Conservation (phyloP, 1,284 basidiomycete species). For the Cystobasidium pallidum region DNA sequence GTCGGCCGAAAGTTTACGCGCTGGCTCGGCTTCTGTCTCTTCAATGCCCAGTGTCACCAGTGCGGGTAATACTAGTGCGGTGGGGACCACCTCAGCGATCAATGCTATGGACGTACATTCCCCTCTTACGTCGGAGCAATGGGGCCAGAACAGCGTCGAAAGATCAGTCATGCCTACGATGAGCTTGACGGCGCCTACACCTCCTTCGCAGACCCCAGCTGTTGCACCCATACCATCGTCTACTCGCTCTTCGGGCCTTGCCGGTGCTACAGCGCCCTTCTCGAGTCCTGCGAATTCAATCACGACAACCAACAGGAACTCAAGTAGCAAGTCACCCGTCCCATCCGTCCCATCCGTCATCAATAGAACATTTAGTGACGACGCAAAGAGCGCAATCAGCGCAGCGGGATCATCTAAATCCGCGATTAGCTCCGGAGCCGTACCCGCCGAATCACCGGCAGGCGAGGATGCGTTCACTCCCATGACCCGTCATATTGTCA, state of each 20-base stretch:
- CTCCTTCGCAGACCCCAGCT: slow-evolving; percentile 15
- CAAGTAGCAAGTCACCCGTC: background rate
- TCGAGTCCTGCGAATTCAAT: background rate
- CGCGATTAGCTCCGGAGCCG: background rate
- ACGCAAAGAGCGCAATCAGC: slow-evolving; percentile 6
- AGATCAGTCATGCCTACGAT: slow-evolving; percentile 27
- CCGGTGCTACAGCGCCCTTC: background rate
- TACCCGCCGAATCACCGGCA: slow-evolving; percentile 15
- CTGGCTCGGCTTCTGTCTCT: slow-evolving; percentile 3
- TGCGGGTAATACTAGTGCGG: background rate
- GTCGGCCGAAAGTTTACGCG: background rate
- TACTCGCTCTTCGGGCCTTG: slow-evolving; percentile 3
- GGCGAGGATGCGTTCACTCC: slow-evolving; percentile 44
- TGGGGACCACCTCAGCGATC: slow-evolving; percentile 18
- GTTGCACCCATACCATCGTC: background rate
- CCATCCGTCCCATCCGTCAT: background rate
- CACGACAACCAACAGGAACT: background rate
- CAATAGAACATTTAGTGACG: slow-evolving; percentile 1
- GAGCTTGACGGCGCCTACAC: slow-evolving; percentile 33
- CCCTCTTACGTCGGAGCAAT: slow-evolving; percentile 32
- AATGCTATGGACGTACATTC: slow-evolving; percentile 31
- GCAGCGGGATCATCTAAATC: slow-evolving; percentile 7
- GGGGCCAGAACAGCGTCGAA: slow-evolving; percentile 29
- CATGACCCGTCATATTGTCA: slow-evolving; percentile 27
- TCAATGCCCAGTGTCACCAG: slow-evolving; percentile 5